A percentile compares a stretch with the other conserved stretches of the same genome.
These are phyloP conservation scores for Massarina eburnea DNA, from an alignment of 2,329 filamentous ascomycete species.

Conservation along the genomic window DNA sequence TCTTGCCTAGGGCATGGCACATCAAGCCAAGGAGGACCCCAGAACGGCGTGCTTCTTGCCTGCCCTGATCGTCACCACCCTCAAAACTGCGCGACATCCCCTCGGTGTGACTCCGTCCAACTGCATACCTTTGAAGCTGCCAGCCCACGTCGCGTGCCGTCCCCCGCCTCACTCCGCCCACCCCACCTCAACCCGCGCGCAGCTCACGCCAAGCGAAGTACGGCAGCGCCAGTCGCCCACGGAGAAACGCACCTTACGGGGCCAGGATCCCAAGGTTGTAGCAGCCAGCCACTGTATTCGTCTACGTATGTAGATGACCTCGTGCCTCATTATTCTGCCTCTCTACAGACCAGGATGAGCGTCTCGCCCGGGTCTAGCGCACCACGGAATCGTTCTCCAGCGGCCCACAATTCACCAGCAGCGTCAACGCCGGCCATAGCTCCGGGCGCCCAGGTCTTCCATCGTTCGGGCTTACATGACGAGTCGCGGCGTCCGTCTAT, in stretches of 20 bases:
- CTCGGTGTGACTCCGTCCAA: neutral
- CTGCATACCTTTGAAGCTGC: neutral
- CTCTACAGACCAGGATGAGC: constrained; percentile 33
- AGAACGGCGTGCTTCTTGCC: neutral
- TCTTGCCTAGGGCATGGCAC: neutral
- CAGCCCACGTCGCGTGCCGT: neutral
- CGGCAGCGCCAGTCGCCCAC: constrained; percentile 27
- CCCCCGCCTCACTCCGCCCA: neutral
- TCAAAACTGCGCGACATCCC: neutral
- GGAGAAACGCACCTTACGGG: constrained; percentile 27
- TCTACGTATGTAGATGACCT: constrained; percentile 22
- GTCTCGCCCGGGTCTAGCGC: constrained; percentile 34
- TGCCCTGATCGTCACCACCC: neutral
- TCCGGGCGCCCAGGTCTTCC: constrained; percentile 30
- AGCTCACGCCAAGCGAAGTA: constrained; percentile 16
- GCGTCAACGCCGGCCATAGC: constrained; percentile 21
- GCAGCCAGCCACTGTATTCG: constrained; percentile 16
- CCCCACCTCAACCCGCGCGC: neutral
- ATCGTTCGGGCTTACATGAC: constrained; percentile 20
- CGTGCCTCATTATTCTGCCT: constrained; percentile 14
- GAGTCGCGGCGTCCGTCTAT: constrained; percentile 41
- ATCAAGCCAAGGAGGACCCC: neutral
- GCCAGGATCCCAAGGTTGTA: constrained; percentile 19
- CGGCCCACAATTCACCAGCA: constrained; percentile 14
- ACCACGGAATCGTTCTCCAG: constrained; percentile 31